Evolutionary conservation across 2,329 filamentous ascomycete genomes (phyloP), one percentile per base, ranked within the genome.

Genomic region (Hypoxylon sp.): DNA sequence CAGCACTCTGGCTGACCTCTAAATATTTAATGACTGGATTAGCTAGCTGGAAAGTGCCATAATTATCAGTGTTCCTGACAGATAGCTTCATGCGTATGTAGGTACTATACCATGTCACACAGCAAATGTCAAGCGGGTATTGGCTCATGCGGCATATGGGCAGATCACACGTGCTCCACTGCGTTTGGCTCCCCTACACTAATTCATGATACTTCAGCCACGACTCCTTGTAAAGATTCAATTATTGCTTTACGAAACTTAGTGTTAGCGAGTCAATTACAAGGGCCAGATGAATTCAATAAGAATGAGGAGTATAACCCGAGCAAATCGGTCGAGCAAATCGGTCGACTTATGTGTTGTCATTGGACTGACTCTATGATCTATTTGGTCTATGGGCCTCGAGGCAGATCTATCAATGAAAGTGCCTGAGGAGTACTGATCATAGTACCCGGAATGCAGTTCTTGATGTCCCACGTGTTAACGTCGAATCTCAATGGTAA

Each of bases 321-420:
- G n/a, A n/a, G 34, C 23, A 21, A n/a, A n/a, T n/a, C n/a, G n/a
- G n/a, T n/a, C 13, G 43, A 38, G 17, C 17, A 51, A 28, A 46
- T 30, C 46, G 34, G 43, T 45, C 19, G 19, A 52, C 50, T 14
- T 28, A 41, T 55, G 32, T 57, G 41, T 51, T 36, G 30, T 60
- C 25, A 55, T 63, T 52, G 48, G 14, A 49, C 32, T 68, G 14
- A 49, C 32, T 68, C 23, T 60, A 68, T 65, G 51, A 66, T 71
- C 61, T 69, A 65, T 69, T 51, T 69, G 46, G 59, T 65, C 64
- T 71, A 65, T 50, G 46, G 53, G 48, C 45, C 56, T 61, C 36
- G 30, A 48, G 63, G 50, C 50, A 59, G 21, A 49, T 63, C 50
- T 49, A 51, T 51, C 28, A 56, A 60, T 61, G 49, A 62, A 28